These are phyloP conservation scores for Calonectria montana DNA, from an alignment of 2,329 filamentous ascomycete genomes.

Conservation along the genomic window DNA sequence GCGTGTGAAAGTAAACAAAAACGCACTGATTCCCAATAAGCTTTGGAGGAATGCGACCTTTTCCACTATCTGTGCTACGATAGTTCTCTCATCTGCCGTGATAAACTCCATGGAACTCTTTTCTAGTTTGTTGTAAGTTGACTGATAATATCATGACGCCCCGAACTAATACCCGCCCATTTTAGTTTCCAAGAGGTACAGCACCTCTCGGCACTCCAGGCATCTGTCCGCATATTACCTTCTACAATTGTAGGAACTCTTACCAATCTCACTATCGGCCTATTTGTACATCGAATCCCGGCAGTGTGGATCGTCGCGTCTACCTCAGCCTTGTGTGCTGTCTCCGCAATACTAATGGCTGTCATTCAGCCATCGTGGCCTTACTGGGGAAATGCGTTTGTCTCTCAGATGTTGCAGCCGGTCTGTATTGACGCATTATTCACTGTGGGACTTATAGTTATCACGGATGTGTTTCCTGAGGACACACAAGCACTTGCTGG, in stretches of 20 bases:
- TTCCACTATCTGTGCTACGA: constrained; percentile 63
- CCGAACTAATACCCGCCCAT: neutral
- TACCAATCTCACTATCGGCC: constrained; percentile 56
- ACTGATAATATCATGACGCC: neutral
- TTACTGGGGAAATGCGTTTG: constrained; percentile 63
- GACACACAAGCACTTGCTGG: constrained; percentile 68
- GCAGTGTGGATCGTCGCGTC: constrained; percentile 53
- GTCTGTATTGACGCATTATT: constrained; percentile 57
- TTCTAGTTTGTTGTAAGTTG: constrained; percentile 57
- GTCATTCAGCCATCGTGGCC: constrained; percentile 58
- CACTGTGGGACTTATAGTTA: constrained; percentile 65
- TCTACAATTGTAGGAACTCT: constrained; percentile 56
- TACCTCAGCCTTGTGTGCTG: constrained; percentile 55
- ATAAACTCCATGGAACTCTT: constrained; percentile 58
- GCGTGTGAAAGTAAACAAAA: constrained; percentile 58
- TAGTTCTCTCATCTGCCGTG: constrained; percentile 59
- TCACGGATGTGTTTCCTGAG: constrained; percentile 64
- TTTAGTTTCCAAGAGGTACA: constrained; percentile 63
- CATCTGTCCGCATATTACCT: constrained; percentile 59
- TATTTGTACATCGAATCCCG: constrained; percentile 56
- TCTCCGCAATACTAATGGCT: constrained; percentile 66
- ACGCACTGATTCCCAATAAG: constrained; percentile 70
- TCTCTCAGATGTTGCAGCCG: constrained; percentile 55
- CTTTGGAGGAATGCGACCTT: constrained; percentile 69
- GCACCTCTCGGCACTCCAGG: constrained; percentile 54